These are phyloP conservation scores for Wickerhamiella azyma DNA, from an alignment of 805 yeast species.

Conservation along the genomic window DNA sequence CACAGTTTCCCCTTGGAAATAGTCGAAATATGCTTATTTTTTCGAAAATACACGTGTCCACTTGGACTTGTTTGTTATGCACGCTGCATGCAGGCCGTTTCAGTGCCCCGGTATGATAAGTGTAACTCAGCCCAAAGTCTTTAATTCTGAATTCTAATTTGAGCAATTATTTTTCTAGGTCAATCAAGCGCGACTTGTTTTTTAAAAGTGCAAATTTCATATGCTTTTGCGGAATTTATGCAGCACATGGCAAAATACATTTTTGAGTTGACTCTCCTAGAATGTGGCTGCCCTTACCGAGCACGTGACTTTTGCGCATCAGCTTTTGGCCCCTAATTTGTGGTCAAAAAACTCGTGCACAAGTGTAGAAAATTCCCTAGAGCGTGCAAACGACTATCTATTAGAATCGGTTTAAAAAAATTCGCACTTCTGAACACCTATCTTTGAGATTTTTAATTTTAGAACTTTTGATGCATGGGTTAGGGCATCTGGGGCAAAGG, in stretches of 20 bases:
- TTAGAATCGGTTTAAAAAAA: neutral
- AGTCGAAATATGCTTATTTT: neutral
- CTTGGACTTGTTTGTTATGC: neutral
- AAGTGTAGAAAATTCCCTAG: neutral
- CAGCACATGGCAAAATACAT: neutral
- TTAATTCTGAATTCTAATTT: neutral
- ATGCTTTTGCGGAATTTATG: neutral
- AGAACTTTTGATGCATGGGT: slow-evolving; percentile 1
- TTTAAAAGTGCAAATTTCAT: neutral
- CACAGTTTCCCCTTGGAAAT: too few relatives aligned
- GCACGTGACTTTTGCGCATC: neutral
- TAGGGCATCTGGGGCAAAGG: slow-evolving; percentile 3
- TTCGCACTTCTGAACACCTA: neutral
- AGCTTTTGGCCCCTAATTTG: too few relatives aligned
- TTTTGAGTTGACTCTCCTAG: neutral
- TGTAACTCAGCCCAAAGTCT: neutral
- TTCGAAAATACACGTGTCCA: neutral
- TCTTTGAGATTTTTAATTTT: neutral
- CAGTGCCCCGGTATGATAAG: neutral
- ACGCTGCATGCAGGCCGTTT: neutral
- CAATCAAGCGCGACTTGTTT: neutral
- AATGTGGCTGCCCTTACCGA: neutral
- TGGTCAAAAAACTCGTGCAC: neutral
- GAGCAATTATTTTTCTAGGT: too few relatives aligned
- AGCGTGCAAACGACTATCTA: neutral